phyloP scores from a whole-genome alignment of 108 stramenopile species.

The Nitzschia sp. region DNA sequence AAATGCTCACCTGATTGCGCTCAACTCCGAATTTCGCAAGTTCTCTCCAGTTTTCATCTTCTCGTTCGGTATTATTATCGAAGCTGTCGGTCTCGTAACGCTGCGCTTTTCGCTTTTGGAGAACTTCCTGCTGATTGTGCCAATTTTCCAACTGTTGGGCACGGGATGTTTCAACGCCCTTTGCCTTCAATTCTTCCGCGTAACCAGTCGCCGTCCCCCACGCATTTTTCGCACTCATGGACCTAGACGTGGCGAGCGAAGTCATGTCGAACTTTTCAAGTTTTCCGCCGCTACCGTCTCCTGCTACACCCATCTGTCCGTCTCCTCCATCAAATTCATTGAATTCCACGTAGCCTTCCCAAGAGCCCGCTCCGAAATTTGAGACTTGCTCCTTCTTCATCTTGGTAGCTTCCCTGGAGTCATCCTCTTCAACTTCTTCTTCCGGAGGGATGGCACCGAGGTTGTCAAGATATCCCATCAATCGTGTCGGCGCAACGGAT shows the following conservation, averaged over 20 bases:
- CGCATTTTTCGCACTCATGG: constrained; percentile 77
- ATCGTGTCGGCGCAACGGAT: neutral
- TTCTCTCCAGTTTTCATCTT: constrained; percentile 83
- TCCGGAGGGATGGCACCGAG: constrained; percentile 22
- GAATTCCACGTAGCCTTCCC: constrained; percentile 73
- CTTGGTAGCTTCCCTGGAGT: constrained; percentile 47
- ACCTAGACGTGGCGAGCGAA: constrained; percentile 57
- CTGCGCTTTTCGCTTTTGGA: constrained; percentile 44
- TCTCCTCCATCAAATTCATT: constrained; percentile 88
- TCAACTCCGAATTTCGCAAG: constrained; percentile 82
- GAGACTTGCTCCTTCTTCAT: constrained; percentile 52
- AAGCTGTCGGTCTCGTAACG: constrained; percentile 67
- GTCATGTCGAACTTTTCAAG: constrained; percentile 55
- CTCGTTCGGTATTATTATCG: constrained; percentile 47
- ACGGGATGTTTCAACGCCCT: constrained; percentile 65
- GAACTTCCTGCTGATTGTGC: constrained; percentile 86
- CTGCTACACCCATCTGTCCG: constrained; percentile 92
- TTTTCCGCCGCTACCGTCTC: constrained; percentile 68
- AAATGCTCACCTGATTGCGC: constrained; percentile 56
- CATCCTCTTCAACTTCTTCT: constrained; percentile 42
- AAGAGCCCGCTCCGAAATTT: constrained; percentile 58
- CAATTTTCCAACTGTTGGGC: constrained; percentile 90
- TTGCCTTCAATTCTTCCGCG: constrained; percentile 58
- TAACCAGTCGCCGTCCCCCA: constrained; percentile 82
- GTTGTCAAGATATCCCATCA: constrained; percentile 74